A percentile compares a stretch with the other conserved stretches of the same genome.
Evolutionary conservation across 1,284 basidiomycete species (phyloP).

Genomic region (Agaricales sp.): DNA sequence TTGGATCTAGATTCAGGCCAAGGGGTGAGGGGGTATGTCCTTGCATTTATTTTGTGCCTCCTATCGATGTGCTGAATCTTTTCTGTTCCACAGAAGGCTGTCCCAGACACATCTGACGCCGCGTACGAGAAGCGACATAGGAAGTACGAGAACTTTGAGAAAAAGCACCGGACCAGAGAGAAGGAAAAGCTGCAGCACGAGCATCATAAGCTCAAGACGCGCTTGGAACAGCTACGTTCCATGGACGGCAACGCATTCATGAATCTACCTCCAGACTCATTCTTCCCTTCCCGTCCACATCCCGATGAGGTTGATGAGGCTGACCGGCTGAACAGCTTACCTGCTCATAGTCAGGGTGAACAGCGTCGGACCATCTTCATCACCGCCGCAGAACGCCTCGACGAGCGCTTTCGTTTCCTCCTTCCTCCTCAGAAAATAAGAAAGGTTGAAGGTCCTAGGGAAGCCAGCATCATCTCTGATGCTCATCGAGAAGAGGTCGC

Average conservation of each 20-base stretch:
- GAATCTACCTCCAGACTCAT: constrained; percentile 42
- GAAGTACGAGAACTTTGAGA: constrained; percentile 82
- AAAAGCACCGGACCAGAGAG: constrained; percentile 75
- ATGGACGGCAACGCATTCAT: constrained; percentile 68
- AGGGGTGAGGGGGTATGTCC: constrained; percentile 56
- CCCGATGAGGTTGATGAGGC: constrained; percentile 18
- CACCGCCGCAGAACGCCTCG: constrained; percentile 48
- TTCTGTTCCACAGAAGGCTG: constrained; percentile 27
- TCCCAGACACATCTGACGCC: constrained; percentile 71
- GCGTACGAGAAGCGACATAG: constrained; percentile 80
- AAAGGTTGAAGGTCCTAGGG: constrained; percentile 10
- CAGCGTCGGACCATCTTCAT: constrained; percentile 62
- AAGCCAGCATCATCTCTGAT: background rate
- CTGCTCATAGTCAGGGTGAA: constrained; percentile 64
- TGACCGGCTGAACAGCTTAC: constrained; percentile 20
- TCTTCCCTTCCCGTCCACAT: constrained; percentile 26
- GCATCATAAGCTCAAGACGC: constrained; percentile 83
- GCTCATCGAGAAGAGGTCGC: too few species aligned
- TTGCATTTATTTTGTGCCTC: constrained; percentile 9
- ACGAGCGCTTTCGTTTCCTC: constrained; percentile 59
- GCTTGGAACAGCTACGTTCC: constrained; percentile 73
- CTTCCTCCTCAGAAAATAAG: constrained; percentile 50
- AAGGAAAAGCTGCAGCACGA: constrained; percentile 87
- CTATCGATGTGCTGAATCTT: constrained; percentile 8
- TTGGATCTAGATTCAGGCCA: constrained; percentile 58